Conservation (phyloP, 1,284 basidiomycete genomes). For the Puccinia horiana region DNA sequence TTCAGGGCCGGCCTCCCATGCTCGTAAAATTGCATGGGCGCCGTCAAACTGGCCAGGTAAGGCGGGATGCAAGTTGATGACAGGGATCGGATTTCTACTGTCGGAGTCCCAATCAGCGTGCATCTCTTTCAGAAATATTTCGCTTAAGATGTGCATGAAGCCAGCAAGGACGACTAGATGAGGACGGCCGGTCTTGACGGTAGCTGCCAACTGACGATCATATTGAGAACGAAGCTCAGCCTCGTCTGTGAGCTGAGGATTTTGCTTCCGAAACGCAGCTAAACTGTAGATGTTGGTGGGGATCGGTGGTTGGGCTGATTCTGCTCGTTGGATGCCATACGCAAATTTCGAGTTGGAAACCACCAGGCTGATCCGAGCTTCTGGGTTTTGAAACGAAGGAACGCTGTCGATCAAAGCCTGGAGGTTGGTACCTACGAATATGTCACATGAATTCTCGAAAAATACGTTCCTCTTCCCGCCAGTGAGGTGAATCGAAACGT, state of each 20-base stretch:
- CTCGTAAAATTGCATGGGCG: slow-evolving; percentile 81
- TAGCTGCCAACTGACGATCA: slow-evolving; percentile 76
- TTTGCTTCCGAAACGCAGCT: slow-evolving; percentile 65
- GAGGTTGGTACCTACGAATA: slow-evolving; percentile 77
- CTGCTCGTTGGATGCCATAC: slow-evolving; percentile 80
- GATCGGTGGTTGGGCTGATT: slow-evolving; percentile 69
- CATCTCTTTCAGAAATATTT: slow-evolving; percentile 63
- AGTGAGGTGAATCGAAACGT: neutral
- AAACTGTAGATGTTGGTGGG: slow-evolving; percentile 68
- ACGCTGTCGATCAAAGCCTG: slow-evolving; percentile 87
- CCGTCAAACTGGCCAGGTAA: slow-evolving; percentile 93
- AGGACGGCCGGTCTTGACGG: slow-evolving; percentile 69
- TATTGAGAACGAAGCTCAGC: slow-evolving; percentile 73
- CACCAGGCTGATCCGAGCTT: slow-evolving; percentile 75
- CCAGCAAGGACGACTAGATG: slow-evolving; percentile 90
- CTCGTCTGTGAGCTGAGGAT: slow-evolving; percentile 70
- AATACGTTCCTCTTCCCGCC: neutral
- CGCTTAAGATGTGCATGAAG: slow-evolving; percentile 89
- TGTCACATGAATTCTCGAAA: neutral
- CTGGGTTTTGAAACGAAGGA: slow-evolving; percentile 64
- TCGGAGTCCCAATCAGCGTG: slow-evolving; percentile 19
- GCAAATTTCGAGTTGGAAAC: slow-evolving; percentile 90
- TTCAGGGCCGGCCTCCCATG: slow-evolving; percentile 80
- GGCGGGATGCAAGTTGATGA: slow-evolving; percentile 96
- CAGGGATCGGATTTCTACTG: slow-evolving; percentile 65